Evolutionary conservation across 257 asterid species (phyloP).

Genomic region (Penstemon eatonii): DNA sequence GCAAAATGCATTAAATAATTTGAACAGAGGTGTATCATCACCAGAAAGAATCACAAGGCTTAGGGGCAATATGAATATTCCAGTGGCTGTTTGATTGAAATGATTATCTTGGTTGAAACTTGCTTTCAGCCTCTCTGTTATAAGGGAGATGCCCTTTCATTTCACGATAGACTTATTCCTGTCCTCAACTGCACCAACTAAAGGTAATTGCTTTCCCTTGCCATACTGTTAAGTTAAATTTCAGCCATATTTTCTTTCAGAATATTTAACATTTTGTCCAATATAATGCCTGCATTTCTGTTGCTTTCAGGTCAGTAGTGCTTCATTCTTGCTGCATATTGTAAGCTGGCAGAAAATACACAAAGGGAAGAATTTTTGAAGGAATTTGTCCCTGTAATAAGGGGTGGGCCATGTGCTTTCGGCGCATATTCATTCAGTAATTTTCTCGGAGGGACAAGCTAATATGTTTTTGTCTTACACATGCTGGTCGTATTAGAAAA

Average conservation of each 20-base stretch:
- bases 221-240: neutral
- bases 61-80: slow-evolving; percentile 46
- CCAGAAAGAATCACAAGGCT: slow-evolving; percentile 35
- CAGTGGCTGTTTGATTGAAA: slow-evolving; percentile 56
- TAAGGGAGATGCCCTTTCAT: slow-evolving; percentile 14
- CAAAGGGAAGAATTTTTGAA: neutral
- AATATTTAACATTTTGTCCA: neutral
- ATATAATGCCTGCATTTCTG: slow-evolving; percentile 13
- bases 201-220: slow-evolving; percentile 29
- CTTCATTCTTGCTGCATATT: slow-evolving; percentile 20
- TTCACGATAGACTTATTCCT: slow-evolving; percentile 1
- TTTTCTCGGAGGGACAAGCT: neutral
- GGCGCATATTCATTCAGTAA: neutral
- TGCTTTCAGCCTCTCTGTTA: slow-evolving; percentile 23
- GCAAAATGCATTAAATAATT: slow-evolving; percentile 37
- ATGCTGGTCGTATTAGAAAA: neutral
- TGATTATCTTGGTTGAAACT: slow-evolving; percentile 20
- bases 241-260: neutral
- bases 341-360: neutral
- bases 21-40: slow-evolving; percentile 35
- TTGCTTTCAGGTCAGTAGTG: slow-evolving; percentile 7
- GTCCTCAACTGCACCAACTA: neutral
- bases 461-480: neutral
- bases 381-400: neutral
- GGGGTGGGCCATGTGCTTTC: slow-evolving; percentile 1